Evolutionary conservation across 2,329 filamentous ascomycete species (phyloP), one percentile per base, ranked within the genome.

Genomic region (Pestalotiopsis sp.): DNA sequence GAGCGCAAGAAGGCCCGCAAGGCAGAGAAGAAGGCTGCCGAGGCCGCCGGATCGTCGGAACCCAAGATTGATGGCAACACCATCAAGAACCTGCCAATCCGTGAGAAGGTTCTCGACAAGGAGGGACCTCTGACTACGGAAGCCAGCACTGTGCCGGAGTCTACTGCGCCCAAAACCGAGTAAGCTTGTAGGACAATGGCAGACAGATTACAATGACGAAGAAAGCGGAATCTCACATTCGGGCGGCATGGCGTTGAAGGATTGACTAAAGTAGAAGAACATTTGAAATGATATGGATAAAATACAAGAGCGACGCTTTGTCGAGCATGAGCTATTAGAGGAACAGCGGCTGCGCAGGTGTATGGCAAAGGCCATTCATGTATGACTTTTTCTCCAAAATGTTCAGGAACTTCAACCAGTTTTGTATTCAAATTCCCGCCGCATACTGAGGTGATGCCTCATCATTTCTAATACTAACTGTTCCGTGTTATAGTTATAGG

Each of bases 1-100:
- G 75, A 77, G 52, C 75, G 74, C 65, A 80, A 77, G 73, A 76
- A 76, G 23, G 75, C 75, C 2, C 72, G 73, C 25, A 75, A 75
- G 68, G 74, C 73, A 12, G 73, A 72, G 11, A 70, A 73, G 17
- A 70, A 70, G 52, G 71, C 69, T 2, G 70, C 68, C 2, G 72
- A 73, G 39, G 67, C 68, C 12, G 66, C 70, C 2, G 67, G 60
- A 2, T 39, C 63, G 2, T 45, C 56, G 13, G 57, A 25, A 57
- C 71, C 74, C 4, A 71, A 72, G 36, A 75, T 74, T 25, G 73
- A 75, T 17, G 74, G 72, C 17, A 36, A 36, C 31, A 74, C 75
- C 56, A 67, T 73, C 7, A 77, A 73, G 69, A 72, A 69, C 58
- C 69, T 79, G 20, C 77, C 77, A 0, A 73, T 78, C 27, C 70